Evolutionary conservation across 176 grass and related monocot species (phyloP), one percentile per base, ranked within the genome.

Genomic region (Ensete ventricosum): DNA sequence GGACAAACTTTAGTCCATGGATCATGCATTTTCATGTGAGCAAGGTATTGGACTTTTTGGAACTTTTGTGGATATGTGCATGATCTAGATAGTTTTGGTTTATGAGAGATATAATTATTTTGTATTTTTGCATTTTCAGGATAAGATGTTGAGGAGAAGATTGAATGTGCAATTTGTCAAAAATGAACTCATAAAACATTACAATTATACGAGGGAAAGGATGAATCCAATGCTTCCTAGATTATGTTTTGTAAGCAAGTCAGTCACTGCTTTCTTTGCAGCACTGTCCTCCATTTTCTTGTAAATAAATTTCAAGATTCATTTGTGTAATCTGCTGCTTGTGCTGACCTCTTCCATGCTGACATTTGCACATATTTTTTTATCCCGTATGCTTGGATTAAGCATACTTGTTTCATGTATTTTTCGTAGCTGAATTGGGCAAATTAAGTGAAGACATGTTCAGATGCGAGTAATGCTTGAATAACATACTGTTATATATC

Each of bases 21-120:
- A 88, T 73, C 69, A 84, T 79, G 25, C 90, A 98, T 91, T 98
- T 98, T 82, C 90, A 98, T 84, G 69, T 96, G 84, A 90, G 72
- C 81, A 72, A 92, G 92, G 92, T 90, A 23, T 63, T 11, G 25
- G 50, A 58, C 67, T 4, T 66, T 81, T 76, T 77, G 52, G 59
- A 24, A 49, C 26, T 24, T 7, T 11, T 58, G 62, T 69, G 60
- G 60, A 34, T 14, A 50, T 58, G 49, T 14, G 50, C 8, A 66
- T 73, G 34, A 21, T 52, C 48, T 58, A n/a, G 77, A 8, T 54
- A 76, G 77, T 25, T 77, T 73, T 51, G 21, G n/a, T 9, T 76
- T 26, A 76, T 48, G 21, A 55, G 79, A 73, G 80, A 23, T 73
- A 3, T 81, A 76, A 57, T 53, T 59, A 73, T 73, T 62, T 54